Evolutionary conservation across 2,329 filamentous ascomycete genomes (phyloP), one percentile per base, ranked within the genome.

Genomic region (Alternaria sp.): DNA sequence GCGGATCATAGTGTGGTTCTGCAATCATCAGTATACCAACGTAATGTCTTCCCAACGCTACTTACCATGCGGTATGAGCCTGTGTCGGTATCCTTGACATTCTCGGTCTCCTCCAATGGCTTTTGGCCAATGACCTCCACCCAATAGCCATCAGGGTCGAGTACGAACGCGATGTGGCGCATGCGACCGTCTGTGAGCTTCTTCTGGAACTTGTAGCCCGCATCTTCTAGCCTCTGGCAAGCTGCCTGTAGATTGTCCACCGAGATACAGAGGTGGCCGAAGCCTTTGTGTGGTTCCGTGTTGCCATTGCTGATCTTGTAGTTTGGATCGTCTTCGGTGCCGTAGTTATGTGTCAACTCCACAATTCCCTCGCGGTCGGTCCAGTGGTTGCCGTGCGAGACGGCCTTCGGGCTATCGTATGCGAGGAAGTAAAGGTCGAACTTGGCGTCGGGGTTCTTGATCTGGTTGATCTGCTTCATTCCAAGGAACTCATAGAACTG

Each of bases 341-440:
- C 96, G 81, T 97, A 93, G 80, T 91, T 90, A 81, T 91, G 88
- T 8, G 88, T 90, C 67, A 99, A 87, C 81, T 99, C 96, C 69
- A 99, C 89, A 44, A 98, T 87, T 50, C 93, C 96, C 81, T 97
- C 91, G 58, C 96, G 91, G 81, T 97, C 93, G 6, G 87, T 88
- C 83, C 90, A 94, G 75, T 90, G 88, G 67, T 89, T 89, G 74
- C 90, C 91, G 61, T 87, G 84, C 10, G 92, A 96, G n/a, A 88
- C 83, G 13, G 95, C 91, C 40, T 87, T 85, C 10, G 93, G 88
- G 30, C 88, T 87, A 78, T 97, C 91, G 82, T 96, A 98, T 63
- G 90, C 93, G 64, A 99, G 86, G 83, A 98, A 98, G 85, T 98
- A 98, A 26, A 97, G 88, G 74, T 96, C 93, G 81, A 98, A 98